Evolutionary conservation across 2,329 filamentous ascomycete species (phyloP).

Genomic region (Epichloe coenophiala): DNA sequence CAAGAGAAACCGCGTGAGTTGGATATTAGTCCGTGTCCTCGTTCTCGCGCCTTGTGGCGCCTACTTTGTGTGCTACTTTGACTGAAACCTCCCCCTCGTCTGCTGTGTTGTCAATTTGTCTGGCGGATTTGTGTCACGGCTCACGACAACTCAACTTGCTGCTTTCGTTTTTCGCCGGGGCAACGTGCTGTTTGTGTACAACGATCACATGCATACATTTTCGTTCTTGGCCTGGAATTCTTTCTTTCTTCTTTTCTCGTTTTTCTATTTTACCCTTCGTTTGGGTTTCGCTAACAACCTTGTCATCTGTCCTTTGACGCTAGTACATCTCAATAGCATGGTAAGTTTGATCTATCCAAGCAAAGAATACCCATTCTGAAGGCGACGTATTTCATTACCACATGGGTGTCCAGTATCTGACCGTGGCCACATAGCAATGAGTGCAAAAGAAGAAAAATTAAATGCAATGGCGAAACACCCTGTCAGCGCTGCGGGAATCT

Average conservation of each 20-base stretch:
- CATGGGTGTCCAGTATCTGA: background rate
- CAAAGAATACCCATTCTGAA: too few species aligned
- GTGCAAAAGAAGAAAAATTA: conserved; percentile 63
- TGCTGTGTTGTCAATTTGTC: too few species aligned
- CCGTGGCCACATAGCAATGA: conserved; percentile 41
- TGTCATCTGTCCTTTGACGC: conserved; percentile 2
- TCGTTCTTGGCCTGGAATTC: background rate
- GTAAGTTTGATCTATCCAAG: conserved; percentile 24
- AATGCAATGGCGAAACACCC: conserved; percentile 57
- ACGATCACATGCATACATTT: background rate
- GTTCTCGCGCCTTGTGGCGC: background rate
- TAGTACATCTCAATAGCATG: conserved; percentile 50
- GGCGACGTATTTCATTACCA: background rate
- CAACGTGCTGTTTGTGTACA: background rate
- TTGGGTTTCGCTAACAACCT: background rate
- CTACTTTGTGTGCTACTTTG: background rate
- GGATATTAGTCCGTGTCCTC: background rate
- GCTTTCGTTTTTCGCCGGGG: too few species aligned
- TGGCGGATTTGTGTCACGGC: background rate
- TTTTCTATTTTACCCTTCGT: too few species aligned
- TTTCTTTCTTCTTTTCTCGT: background rate
- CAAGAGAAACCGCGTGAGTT: conserved; percentile 44
- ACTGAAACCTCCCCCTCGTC: background rate
- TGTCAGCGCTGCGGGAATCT: conserved; percentile 58
- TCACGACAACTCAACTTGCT: too few species aligned